phyloP scores from a whole-genome alignment of 495 filamentous ascomycete genomes.

The Rusavskia elegans region DNA sequence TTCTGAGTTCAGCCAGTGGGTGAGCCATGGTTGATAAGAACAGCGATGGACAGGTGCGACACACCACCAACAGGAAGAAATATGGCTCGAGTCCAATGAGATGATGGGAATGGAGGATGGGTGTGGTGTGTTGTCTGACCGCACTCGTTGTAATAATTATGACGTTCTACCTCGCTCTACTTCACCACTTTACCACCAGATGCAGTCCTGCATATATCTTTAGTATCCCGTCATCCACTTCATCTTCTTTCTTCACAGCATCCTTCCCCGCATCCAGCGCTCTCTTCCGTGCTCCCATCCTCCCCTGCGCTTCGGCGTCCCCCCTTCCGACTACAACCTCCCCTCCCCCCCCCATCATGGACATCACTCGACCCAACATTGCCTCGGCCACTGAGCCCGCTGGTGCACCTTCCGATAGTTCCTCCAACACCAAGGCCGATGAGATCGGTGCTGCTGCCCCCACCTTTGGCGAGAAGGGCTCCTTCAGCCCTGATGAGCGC shows the following conservation, averaged over 20 bases:
- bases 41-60: neutral
- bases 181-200: too few species aligned
- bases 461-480: neutral
- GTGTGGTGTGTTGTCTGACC: neutral
- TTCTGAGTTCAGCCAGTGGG: neutral
- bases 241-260: neutral
- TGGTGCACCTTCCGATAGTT: neutral
- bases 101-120: neutral
- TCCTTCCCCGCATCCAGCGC: neutral
- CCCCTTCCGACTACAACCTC: neutral
- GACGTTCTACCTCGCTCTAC: neutral
- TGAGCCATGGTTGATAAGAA: neutral
- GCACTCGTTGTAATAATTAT: neutral
- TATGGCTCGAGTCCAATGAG: neutral
- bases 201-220: neutral
- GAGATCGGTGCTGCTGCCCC: neutral
- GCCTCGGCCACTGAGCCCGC: neutral
- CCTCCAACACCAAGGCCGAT: neutral
- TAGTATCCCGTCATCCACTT: neutral
- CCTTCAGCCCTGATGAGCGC: constrained; percentile 14
- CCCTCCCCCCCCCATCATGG: too few species aligned
- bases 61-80: neutral
- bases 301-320: too few species aligned
- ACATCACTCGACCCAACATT: neutral
- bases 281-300: neutral